Evolutionary conservation across 768 basidiomycete genomes (phyloP).

Genomic region (Pulveroboletus sp.): DNA sequence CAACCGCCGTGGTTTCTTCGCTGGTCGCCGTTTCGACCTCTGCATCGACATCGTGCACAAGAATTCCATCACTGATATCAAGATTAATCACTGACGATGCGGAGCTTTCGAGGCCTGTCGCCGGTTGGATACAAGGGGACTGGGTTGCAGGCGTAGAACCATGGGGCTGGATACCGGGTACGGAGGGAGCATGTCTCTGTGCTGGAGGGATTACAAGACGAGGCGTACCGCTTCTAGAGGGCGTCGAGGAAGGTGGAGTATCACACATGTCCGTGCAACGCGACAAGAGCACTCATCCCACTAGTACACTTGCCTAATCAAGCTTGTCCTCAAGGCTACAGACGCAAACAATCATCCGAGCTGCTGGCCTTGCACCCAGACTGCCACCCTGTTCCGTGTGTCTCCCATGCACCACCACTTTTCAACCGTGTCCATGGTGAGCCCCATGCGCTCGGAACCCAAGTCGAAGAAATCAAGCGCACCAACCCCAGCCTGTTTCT

Average conservation of each 20-base stretch:
- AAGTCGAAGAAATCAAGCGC: slow-evolving; percentile 68
- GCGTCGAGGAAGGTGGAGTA: slow-evolving; percentile 29
- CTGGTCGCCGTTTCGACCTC: slow-evolving; percentile 54
- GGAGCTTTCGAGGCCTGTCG: slow-evolving; percentile 53
- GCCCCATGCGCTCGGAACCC: slow-evolving; percentile 5
- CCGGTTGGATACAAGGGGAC: slow-evolving; percentile 26
- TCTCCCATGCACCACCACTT: slow-evolving; percentile 92
- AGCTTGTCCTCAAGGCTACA: slow-evolving; percentile 5
- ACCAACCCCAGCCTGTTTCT: slow-evolving; percentile 47
- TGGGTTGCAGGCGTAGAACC: slow-evolving; percentile 32
- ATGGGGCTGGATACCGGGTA: slow-evolving; percentile 56
- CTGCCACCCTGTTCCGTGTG: slow-evolving; percentile 53
- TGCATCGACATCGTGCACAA: slow-evolving; percentile 67
- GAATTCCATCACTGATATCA: slow-evolving; percentile 64
- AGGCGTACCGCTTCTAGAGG: slow-evolving; percentile 38
- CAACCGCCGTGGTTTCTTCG: slow-evolving; percentile 52
- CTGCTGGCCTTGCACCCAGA: slow-evolving; percentile 76
- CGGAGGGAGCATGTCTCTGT: slow-evolving; percentile 52
- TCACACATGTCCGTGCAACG: slow-evolving; percentile 23
- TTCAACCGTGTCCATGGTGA: slow-evolving; percentile 61
- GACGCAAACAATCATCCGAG: slow-evolving; percentile 14
- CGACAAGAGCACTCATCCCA: slow-evolving; percentile 2
- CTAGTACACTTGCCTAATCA: neutral
- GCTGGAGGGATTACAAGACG: slow-evolving; percentile 51
- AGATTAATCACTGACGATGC: slow-evolving; percentile 70